A percentile compares a stretch with the other conserved stretches of the same genome.
Conservation (phyloP, 225 moss, liverwort and hornwort species). For the Marchantia polymorpha region DNA sequence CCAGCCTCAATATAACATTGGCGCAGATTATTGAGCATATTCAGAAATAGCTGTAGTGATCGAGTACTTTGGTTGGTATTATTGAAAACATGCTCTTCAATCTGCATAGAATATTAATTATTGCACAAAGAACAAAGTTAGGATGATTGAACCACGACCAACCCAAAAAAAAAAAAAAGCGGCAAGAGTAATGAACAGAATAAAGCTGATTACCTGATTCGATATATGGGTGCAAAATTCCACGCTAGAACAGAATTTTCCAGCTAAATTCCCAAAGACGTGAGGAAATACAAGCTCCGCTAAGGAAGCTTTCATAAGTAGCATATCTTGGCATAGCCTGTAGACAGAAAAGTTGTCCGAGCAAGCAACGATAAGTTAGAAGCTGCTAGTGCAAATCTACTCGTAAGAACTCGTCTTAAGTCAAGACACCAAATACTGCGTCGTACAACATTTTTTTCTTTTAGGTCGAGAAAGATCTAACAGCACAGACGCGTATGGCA, state of each 20-base stretch:
- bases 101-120: constrained; percentile 38
- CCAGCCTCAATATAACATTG: constrained; percentile 66
- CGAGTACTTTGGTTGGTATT: constrained; percentile 73
- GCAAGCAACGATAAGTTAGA: background rate
- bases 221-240: constrained; percentile 65
- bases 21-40: constrained; percentile 67
- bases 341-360: background rate
- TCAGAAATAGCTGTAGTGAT: constrained; percentile 76
- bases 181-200: background rate
- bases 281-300: constrained; percentile 88
- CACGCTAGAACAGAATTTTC: constrained; percentile 51
- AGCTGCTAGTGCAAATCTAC: background rate
- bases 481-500: background rate
- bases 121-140: background rate
- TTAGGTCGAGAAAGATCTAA: background rate
- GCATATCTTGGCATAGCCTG: constrained; percentile 83
- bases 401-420: background rate
- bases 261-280: constrained; percentile 69
- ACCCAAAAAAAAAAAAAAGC: background rate
- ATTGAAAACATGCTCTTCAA: constrained; percentile 69
- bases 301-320: constrained; percentile 64
- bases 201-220: constrained; percentile 46
- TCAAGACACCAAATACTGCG: no score
- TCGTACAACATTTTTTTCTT: no score
- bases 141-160: background rate